Evolutionary conservation across 257 asterid species (phyloP).

Genomic region (Penstemon newberryi): DNA sequence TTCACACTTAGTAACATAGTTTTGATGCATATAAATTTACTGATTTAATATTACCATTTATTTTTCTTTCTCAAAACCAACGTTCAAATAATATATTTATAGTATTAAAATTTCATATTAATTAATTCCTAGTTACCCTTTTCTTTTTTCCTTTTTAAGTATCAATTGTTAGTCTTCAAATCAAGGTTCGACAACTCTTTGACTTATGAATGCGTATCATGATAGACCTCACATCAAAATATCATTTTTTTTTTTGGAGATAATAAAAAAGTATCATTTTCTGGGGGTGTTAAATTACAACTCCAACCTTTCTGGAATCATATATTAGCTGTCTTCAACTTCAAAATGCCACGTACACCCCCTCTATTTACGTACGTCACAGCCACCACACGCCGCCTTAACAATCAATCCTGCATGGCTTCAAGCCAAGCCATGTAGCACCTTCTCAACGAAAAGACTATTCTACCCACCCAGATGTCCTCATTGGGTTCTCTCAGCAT

Average conservation of each 20-base stretch:
- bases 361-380: neutral
- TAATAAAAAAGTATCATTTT: neutral
- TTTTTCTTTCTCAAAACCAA: too few species aligned
- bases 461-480: neutral
- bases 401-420: conserved; percentile 44
- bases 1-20: too few species aligned
- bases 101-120: too few species aligned
- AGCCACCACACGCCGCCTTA: neutral
- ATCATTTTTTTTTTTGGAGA: neutral
- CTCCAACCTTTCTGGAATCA: conserved; percentile 22
- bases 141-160: too few species aligned
- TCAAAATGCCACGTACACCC: conserved; percentile 41
- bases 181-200: too few species aligned
- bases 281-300: neutral
- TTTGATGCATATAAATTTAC: too few species aligned
- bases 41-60: too few species aligned
- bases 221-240: neutral
- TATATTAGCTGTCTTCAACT: neutral
- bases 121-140: too few species aligned
- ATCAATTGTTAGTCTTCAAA: too few species aligned
- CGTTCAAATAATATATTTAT: too few species aligned
- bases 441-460: conserved; percentile 12
- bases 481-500: neutral
- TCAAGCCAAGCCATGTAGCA: conserved; percentile 34
- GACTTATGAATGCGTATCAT: too few species aligned